Evolutionary conservation across 1,139 yeast genomes (phyloP).

Genomic region (Lodderomyces margitis): DNA sequence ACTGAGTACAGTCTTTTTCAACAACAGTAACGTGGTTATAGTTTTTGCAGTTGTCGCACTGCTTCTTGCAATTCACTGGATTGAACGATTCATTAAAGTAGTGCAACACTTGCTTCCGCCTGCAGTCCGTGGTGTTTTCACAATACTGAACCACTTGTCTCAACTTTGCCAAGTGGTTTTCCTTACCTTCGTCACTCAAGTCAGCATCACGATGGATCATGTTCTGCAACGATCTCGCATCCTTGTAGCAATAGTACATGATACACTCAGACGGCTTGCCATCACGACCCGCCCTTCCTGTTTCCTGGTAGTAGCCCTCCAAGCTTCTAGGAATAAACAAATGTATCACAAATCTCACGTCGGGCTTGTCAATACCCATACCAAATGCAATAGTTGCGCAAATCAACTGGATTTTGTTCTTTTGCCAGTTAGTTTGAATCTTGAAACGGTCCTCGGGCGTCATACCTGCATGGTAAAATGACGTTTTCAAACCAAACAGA

Average conservation of each 20-base stretch:
- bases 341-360: constrained; percentile 89
- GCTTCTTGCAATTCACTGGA: constrained; percentile 59
- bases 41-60: constrained; percentile 83
- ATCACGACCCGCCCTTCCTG: constrained; percentile 99
- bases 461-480: constrained; percentile 94
- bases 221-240: constrained; percentile 69
- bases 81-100: constrained; percentile 86
- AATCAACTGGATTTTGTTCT: constrained; percentile 64
- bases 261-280: constrained; percentile 79
- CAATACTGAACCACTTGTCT: constrained; percentile 89
- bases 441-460: constrained; percentile 65
- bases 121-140: constrained; percentile 86
- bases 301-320: constrained; percentile 96
- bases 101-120: constrained; percentile 83
- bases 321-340: constrained; percentile 84
- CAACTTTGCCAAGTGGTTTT: constrained; percentile 73
- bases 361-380: constrained; percentile 97
- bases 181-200: constrained; percentile 61
- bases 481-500: constrained; percentile 61
- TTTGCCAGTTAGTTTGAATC: constrained; percentile 83
- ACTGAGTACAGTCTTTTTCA: constrained; percentile 66
- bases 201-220: constrained; percentile 78
- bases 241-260: constrained; percentile 75
- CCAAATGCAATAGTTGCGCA: constrained; percentile 99
- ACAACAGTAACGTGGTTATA: constrained; percentile 42